These are phyloP conservation scores for Fusarium lyarnte DNA, from an alignment of 2,329 filamentous ascomycete genomes.

Conservation along the genomic window DNA sequence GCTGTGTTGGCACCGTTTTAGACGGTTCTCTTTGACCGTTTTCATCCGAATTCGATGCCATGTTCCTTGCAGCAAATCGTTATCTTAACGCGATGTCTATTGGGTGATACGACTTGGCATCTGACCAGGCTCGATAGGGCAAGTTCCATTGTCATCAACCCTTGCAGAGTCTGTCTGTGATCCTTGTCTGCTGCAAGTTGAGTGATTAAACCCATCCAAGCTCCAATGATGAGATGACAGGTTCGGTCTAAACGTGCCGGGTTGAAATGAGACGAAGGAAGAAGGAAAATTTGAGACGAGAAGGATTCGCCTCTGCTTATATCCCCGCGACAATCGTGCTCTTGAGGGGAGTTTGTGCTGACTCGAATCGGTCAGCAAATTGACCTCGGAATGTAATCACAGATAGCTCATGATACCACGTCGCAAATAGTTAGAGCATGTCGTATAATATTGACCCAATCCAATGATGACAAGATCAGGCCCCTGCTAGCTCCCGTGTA, in stretches of 20 bases:
- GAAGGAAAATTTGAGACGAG: not conserved
- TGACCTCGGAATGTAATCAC: conserved; percentile 1
- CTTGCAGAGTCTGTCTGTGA: conserved; percentile 2
- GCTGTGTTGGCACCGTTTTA: not conserved
- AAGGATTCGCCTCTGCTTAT: not conserved
- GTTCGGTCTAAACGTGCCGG: conserved; percentile 2
- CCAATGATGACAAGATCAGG: not conserved
- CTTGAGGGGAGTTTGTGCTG: not conserved
- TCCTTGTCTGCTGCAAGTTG: not conserved
- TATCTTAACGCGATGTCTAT: not conserved
- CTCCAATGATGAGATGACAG: not conserved
- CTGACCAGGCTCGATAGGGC: conserved; percentile 10
- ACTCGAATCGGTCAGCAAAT: not conserved
- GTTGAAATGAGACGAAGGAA: conserved; percentile 16
- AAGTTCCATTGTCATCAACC: not conserved
- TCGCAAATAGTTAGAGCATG: conserved; percentile 1
- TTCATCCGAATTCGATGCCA: not conserved
- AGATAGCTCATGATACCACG: not conserved
- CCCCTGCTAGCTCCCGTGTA: conserved; percentile 27
- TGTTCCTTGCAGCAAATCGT: conserved; percentile 28
- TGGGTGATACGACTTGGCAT: conserved; percentile 10
- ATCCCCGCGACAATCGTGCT: not conserved
- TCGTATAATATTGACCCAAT: conserved; percentile 9
- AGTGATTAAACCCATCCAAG: conserved; percentile 9
- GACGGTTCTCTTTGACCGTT: conserved; percentile 6